phyloP scores from a whole-genome alignment of 495 filamentous ascomycete species.

The Sporormia fimetaria region DNA sequence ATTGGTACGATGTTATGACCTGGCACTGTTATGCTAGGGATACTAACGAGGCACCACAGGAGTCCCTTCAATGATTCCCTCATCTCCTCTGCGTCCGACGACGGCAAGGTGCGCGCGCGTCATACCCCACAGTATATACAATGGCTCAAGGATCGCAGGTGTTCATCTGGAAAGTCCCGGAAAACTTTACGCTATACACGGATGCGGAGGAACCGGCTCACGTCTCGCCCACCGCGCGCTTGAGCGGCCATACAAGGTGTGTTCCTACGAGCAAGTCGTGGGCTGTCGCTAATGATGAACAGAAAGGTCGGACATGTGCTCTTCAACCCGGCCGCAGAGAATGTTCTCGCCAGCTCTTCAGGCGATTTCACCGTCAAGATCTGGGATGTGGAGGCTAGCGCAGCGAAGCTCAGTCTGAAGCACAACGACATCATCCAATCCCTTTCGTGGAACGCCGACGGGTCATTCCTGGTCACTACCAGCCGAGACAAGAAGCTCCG shows the following conservation, averaged over 20 bases:
- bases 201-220: slow-evolving; percentile 75
- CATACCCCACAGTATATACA: slow-evolving; percentile 1
- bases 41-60: slow-evolving; percentile 42
- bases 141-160: slow-evolving; percentile 40
- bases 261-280: slow-evolving; percentile 1
- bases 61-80: slow-evolving; percentile 89
- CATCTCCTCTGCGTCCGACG: slow-evolving; percentile 88
- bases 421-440: slow-evolving; percentile 88
- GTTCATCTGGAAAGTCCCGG: slow-evolving; percentile 89
- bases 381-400: slow-evolving; percentile 84
- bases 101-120: slow-evolving; percentile 58
- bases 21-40: slow-evolving; percentile 24
- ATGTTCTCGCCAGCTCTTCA: slow-evolving; percentile 87
- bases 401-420: slow-evolving; percentile 59
- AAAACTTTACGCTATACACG: slow-evolving; percentile 70
- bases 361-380: slow-evolving; percentile 92
- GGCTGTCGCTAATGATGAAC: slow-evolving; percentile 22
- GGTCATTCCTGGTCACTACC: slow-evolving; percentile 79
- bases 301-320: slow-evolving; percentile 95
- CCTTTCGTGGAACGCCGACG: slow-evolving; percentile 90
- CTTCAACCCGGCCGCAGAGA: slow-evolving; percentile 94
- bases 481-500: slow-evolving; percentile 96
- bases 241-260: slow-evolving; percentile 62
- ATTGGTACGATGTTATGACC: slow-evolving; percentile 69
- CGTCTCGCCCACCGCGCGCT: slow-evolving; percentile 65